A percentile compares a stretch with the other conserved stretches of the same genome.
phyloP scores from a whole-genome alignment of 2,329 filamentous ascomycete species.

The Corinectria fuckeliana region DNA sequence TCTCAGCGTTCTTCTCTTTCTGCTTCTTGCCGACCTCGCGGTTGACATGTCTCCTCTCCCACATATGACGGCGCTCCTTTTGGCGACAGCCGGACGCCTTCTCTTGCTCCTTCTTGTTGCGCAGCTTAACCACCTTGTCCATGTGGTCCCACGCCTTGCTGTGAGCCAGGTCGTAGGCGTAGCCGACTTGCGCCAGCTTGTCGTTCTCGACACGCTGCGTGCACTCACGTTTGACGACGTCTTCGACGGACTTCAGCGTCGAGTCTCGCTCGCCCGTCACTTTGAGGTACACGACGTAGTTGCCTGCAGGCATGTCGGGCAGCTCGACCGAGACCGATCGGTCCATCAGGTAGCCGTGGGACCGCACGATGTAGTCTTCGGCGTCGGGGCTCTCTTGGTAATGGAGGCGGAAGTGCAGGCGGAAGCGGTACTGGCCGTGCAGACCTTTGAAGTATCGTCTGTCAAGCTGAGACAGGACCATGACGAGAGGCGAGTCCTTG shows the following conservation, averaged over 20 bases:
- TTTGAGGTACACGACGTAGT: conserved; percentile 64
- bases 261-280: conserved; percentile 58
- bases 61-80: conserved; percentile 54
- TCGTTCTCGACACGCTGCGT: conserved; percentile 57
- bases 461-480: conserved; percentile 68
- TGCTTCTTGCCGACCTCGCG: conserved; percentile 51
- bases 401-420: conserved; percentile 59
- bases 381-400: conserved; percentile 54
- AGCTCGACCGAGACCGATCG: conserved; percentile 66
- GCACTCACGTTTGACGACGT: conserved; percentile 61
- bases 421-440: conserved; percentile 62
- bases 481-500: conserved; percentile 62
- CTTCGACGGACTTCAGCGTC: conserved; percentile 55
- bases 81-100: conserved; percentile 56
- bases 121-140: conserved; percentile 56
- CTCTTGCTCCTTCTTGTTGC: conserved; percentile 56
- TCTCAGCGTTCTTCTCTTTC: conserved; percentile 47
- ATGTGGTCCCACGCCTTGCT: conserved; percentile 61
- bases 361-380: conserved; percentile 66
- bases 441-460: conserved; percentile 67
- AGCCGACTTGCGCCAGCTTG: conserved; percentile 64
- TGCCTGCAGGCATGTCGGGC: conserved; percentile 59
- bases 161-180: conserved; percentile 66
- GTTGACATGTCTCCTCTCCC: conserved; percentile 56
- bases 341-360: conserved; percentile 64